A percentile compares a stretch with the other conserved stretches of the same genome.
phyloP scores from a whole-genome alignment of 2,329 filamentous ascomycete species.

The Colletotrichum siamense region DNA sequence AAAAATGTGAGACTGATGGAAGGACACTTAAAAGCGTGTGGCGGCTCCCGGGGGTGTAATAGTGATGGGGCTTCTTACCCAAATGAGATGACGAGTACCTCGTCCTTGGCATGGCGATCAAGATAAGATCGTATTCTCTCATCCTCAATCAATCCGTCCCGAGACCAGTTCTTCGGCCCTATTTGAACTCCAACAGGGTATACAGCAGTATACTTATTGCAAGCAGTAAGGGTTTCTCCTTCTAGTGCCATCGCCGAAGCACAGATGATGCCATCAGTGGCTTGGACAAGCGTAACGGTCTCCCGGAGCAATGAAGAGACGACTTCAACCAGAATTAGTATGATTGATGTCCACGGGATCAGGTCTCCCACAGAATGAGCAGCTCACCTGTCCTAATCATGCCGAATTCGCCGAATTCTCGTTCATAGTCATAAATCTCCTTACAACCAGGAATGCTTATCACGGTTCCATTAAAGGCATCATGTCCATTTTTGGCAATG shows the following conservation, averaged over 20 bases:
- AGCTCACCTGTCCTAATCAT: neutral
- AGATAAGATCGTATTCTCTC: neutral
- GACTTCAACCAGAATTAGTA: neutral
- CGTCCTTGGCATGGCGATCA: neutral
- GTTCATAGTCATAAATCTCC: neutral
- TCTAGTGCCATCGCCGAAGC: neutral
- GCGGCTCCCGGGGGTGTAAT: neutral
- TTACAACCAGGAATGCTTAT: neutral
- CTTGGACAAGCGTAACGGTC: neutral
- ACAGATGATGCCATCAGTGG: neutral
- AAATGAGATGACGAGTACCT: neutral
- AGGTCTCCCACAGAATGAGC: rapidly evolving
- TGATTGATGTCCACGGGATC: neutral
- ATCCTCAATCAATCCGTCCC: neutral
- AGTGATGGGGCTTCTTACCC: neutral
- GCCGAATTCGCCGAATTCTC: neutral
- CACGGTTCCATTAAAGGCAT: neutral
- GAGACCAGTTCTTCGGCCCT: neutral
- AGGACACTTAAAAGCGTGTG: too few species aligned
- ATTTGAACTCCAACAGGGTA: neutral
- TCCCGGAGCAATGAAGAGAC: neutral
- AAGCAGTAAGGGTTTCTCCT: neutral
- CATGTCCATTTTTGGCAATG: neutral
- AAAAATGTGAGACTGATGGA: neutral
- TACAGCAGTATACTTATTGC: neutral